Conservation (phyloP, 2,329 filamentous ascomycete species). For the Pseudogymnoascus sp. region DNA sequence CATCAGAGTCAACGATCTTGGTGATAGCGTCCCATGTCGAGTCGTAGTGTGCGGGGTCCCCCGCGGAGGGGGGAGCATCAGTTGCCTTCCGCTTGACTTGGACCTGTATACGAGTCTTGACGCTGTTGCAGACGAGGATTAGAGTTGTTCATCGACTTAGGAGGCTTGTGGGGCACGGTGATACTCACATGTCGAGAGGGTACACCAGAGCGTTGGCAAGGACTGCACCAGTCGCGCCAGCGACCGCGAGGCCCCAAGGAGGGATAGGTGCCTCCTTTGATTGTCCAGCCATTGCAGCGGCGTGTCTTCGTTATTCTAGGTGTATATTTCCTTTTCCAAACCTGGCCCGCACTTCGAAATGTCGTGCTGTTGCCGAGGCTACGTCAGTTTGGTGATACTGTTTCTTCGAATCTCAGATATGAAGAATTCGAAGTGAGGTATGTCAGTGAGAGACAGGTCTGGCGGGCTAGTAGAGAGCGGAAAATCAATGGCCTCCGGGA, state of each 20-base stretch:
- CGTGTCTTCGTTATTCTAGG: background rate
- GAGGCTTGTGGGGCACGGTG: background rate
- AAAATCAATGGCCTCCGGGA: slow-evolving; percentile 5
- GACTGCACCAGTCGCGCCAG: slow-evolving; percentile 86
- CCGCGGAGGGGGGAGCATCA: slow-evolving; percentile 35
- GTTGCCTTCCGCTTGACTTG: slow-evolving; percentile 65
- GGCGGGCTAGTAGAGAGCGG: background rate
- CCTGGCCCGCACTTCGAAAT: slow-evolving; percentile 2
- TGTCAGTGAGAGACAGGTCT: background rate
- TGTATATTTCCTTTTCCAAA: background rate
- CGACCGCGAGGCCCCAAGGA: slow-evolving; percentile 87
- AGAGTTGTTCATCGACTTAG: background rate
- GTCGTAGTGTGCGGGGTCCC: slow-evolving; percentile 65
- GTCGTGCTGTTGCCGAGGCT: slow-evolving; percentile 6
- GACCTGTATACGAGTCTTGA: slow-evolving; percentile 94
- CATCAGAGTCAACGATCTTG: slow-evolving; percentile 77
- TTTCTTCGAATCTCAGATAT: background rate
- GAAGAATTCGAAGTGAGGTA: background rate
- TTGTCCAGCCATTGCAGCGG: slow-evolving; percentile 18
- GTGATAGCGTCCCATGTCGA: slow-evolving; percentile 83
- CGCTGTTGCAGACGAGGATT: slow-evolving; percentile 44
- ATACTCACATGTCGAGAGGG: slow-evolving; percentile 84
- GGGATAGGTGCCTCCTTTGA: slow-evolving; percentile 49
- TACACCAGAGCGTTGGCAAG: slow-evolving; percentile 94
- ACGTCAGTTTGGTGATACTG: background rate